These are phyloP conservation scores for Amphirosellinia nigrospora DNA, from an alignment of 495 filamentous ascomycete species.

Conservation along the genomic window DNA sequence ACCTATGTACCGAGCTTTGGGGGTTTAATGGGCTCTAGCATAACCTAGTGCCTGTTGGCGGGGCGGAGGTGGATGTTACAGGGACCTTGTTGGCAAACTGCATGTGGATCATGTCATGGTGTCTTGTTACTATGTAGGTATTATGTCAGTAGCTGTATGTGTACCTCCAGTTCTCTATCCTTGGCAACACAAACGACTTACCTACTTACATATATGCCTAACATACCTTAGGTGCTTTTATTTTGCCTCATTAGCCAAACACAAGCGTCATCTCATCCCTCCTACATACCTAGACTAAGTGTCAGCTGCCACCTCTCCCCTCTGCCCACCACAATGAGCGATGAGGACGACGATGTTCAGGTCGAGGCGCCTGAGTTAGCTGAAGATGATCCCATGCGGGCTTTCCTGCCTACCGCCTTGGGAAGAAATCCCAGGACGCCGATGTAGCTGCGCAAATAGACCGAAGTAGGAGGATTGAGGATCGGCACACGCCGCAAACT, in stretches of 20 bases:
- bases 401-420: conserved; percentile 81
- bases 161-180: too few species aligned
- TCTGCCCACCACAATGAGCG: conserved; percentile 40
- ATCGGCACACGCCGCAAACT: conserved; percentile 30
- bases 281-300: not conserved
- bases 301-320: not conserved
- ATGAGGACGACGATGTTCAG: conserved; percentile 70
- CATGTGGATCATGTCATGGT: too few species aligned
- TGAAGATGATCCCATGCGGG: conserved; percentile 77
- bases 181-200: too few species aligned
- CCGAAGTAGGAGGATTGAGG: conserved; percentile 66
- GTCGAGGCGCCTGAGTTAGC: conserved; percentile 57
- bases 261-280: not conserved
- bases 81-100: not conserved
- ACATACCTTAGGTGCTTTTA: too few species aligned
- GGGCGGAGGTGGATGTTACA: not conserved
- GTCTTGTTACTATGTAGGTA: too few species aligned
- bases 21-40: conserved; percentile 1
- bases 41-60: too few species aligned
- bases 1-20: not conserved
- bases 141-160: not conserved
- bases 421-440: conserved; percentile 75
- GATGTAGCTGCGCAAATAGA: conserved; percentile 82
- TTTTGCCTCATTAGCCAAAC: too few species aligned
- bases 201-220: too few species aligned